These are phyloP conservation scores for Oryza glumipatula DNA, from an alignment of 176 grass and related monocot genomes.

Conservation along the genomic window DNA sequence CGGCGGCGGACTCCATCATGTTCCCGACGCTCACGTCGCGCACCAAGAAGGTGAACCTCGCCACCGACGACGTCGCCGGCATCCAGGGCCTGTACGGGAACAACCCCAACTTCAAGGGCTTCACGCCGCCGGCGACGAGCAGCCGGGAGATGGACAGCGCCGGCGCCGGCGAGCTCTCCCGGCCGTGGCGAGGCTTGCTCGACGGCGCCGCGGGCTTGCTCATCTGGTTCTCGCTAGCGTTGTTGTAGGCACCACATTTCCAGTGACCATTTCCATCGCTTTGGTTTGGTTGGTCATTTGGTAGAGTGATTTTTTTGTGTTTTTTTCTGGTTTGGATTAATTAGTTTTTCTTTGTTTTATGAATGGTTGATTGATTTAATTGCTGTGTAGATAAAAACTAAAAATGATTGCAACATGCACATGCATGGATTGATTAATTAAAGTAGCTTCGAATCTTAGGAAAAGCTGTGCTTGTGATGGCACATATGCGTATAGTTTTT, in stretches of 20 bases:
- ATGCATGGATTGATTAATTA: background rate
- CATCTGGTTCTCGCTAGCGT: constrained; percentile 12
- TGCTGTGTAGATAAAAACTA: background rate
- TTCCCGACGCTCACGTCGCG: constrained; percentile 69
- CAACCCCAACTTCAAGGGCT: constrained; percentile 78
- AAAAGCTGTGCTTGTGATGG: background rate
- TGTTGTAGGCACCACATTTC: background rate
- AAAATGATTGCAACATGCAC: no score
- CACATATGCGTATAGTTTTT: no score
- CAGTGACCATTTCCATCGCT: constrained; percentile 1
- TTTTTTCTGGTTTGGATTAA: background rate
- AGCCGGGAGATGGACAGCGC: constrained; percentile 62
- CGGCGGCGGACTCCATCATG: constrained; percentile 66
- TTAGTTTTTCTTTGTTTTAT: background rate
- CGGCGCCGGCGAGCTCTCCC: background rate
- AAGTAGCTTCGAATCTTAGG: background rate
- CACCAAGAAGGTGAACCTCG: constrained; percentile 73
- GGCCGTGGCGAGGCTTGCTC: background rate
- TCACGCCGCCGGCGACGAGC: constrained; percentile 36
- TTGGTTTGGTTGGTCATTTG: background rate
- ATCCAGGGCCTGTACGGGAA: constrained; percentile 79
- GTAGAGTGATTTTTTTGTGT: no score
- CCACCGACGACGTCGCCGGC: constrained; percentile 63
- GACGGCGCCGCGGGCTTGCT: constrained; percentile 27
- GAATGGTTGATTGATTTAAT: background rate